Evolutionary conservation across 2,329 filamentous ascomycete species (phyloP).

Genomic region (Fusarium avenaceum): DNA sequence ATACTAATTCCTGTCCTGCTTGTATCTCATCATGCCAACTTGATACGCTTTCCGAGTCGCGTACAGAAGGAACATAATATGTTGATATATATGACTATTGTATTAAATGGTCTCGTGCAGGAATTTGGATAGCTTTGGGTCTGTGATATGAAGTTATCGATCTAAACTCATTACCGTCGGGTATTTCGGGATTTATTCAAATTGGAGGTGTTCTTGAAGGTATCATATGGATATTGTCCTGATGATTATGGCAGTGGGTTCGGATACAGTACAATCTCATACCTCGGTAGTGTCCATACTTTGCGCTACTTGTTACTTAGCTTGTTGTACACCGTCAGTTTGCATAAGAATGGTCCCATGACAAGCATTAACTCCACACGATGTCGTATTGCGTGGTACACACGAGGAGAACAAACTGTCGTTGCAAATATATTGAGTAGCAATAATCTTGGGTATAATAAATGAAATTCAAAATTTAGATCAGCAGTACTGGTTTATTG

Average conservation of each 20-base stretch:
- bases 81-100: no score
- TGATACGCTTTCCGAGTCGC: no score
- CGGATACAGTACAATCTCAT: not conserved
- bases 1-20: no score
- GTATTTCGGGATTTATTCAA: not conserved
- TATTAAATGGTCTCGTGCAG: no score
- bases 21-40: no score
- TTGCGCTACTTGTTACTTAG: constrained; percentile 31
- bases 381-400: constrained; percentile 31
- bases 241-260: not conserved
- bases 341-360: constrained; percentile 33
- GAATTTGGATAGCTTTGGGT: no score
- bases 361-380: constrained; percentile 36
- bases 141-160: no score
- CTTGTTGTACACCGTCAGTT: constrained; percentile 38
- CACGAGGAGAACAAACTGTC: constrained; percentile 12
- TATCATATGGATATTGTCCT: not conserved
- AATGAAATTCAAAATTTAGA: constrained; percentile 10
- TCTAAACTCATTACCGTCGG: no score
- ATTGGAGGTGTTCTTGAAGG: not conserved
- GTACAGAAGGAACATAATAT: no score
- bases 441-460: constrained; percentile 27
- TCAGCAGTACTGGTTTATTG: constrained; percentile 14
- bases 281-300: constrained; percentile 17
- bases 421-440: constrained; percentile 16